Base-by-base conservation (phyloP, 495 filamentous ascomycete genomes). In the Glarea lozoyensis region DNA sequence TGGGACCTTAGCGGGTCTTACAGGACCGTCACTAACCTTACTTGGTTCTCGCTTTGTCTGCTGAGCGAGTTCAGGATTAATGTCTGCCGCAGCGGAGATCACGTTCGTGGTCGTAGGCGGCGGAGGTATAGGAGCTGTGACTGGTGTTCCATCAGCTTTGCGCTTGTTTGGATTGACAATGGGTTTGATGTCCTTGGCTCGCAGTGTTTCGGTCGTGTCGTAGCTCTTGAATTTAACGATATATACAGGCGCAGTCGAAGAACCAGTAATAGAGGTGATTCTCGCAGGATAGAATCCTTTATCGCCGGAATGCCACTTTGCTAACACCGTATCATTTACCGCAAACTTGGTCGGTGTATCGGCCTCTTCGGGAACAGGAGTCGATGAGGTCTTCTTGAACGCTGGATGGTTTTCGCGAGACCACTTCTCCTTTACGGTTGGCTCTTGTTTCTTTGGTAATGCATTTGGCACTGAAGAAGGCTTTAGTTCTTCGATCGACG, bases 171-270 rank as follows among this genome's bases (percentile, higher is more conserved):
- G 76, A 60, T 70, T 75, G 30, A 68, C 63, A 27, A 90, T 63
- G 41, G 89, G 82, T 48, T 83, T 82, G 56, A 98, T 82, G 57
- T 95, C 87, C 64, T 87, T 84, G 45, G 79, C 72, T 38, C 82
- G 75, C 48, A 96, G 67, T 34, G 85, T 93, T 63, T 96, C 87
- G 34, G 87, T 87, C 12, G 77, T 88, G 47, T 79, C 75, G 56
- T 97, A 96, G 42, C 72, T 82, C 63, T 90, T 88, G 71, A 97
- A 98, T 39, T 81, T 90, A 48, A 98, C 90, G 37, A 84, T 80
- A 59, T 96, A 98, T 38, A 95, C 80, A 12, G 90, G 93, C 24
- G 82, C 82, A 40, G 78, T 82, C 15, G 81, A 81, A 3, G 87
- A 92, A 48, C 92, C 92, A 27, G 89, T 96, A 50, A 94, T 89